Base-by-base conservation (phyloP, 2,329 filamentous ascomycete species). In the Alternaria gansuensis region DNA sequence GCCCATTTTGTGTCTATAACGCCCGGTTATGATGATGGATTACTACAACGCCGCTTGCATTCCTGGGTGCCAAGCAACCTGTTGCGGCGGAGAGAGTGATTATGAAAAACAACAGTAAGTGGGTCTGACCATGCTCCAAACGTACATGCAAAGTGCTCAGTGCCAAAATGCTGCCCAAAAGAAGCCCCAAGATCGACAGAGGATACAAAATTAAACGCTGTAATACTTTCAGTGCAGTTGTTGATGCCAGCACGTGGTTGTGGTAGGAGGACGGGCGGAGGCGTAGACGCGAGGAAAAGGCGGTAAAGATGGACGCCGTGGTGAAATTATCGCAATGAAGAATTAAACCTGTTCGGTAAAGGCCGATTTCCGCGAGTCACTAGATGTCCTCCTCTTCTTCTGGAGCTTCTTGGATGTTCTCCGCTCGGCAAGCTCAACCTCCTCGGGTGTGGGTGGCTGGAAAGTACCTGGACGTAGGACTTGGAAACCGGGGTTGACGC, bases 401-500 rank as follows among this genome's bases (percentile, higher is more conserved):
- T 81, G 79, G 3, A 81, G 72, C 59, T 76, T 78, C 55, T 72
- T 77, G 5, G 77, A 77, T 41, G 75, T 71, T 56, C 75, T 76
- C 66, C 73, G 73, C 51, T 77, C 71, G 8, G 71, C 64, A n/a
- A 69, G 43, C 54, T 71, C 63, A 56, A 66, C 46, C 33, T 73
- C 69, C 40, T 74, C 71, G 33, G 72, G 69, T 4, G 71, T 70
- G 23, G 74, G 70, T 7, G 72, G 66, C 43, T 71, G 67, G 51
- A 79, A 72, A n/a, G 76, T 79, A 53, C 78, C 78, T 40, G 77
- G 77, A 31, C 67, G 69, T 26, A 80, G 64, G 31, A 80, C 75
- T 60, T 79, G 72, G 54, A 80, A 80, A 39, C 76, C 77, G n/a
- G 77, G 73, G 61, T 80, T 80, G 55, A 80, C 77, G 40, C 75